Evolutionary conservation across 2,329 filamentous ascomycete genomes (phyloP).

Genomic region (Penicillium palitans): DNA sequence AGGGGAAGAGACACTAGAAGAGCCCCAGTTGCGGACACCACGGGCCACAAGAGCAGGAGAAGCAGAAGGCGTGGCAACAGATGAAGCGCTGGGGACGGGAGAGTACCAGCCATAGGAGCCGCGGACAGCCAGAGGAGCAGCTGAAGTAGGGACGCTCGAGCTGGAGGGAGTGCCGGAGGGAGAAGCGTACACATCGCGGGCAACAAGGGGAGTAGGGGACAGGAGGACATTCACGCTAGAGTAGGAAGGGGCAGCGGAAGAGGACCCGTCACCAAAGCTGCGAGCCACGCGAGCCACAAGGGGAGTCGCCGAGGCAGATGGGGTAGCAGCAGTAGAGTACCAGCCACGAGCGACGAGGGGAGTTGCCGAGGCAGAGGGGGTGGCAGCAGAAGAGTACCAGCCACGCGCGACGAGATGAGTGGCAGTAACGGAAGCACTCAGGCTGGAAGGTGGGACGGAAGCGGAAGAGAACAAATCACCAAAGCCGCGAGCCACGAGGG

Average conservation of each 20-base stretch:
- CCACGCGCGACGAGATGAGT: constrained; percentile 12
- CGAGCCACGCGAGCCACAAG: constrained; percentile 1
- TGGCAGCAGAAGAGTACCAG: constrained; percentile 8
- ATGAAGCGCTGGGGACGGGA: neutral
- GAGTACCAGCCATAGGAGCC: constrained; percentile 9
- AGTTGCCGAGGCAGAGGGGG: neutral
- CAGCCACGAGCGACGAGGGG: neutral
- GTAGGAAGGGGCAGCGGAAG: neutral
- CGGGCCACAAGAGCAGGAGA: constrained; percentile 12
- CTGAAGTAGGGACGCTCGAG: neutral
- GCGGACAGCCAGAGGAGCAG: constrained; percentile 12
- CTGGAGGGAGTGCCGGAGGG: neutral
- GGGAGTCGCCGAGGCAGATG: neutral
- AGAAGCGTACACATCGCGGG: neutral
- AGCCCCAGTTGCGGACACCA: neutral
- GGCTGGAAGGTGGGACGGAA: neutral
- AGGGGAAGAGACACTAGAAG: constrained; percentile 15
- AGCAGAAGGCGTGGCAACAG: neutral
- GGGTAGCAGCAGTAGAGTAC: neutral
- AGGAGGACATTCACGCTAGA: neutral
- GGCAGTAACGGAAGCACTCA: neutral
- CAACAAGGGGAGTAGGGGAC: neutral
- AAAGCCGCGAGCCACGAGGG: constrained; percentile 17
- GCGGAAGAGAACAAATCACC: constrained; percentile 8
- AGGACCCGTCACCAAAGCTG: neutral